phyloP scores from a whole-genome alignment of 1,139 yeast genomes.

The Groenewaldozyma sp. region DNA sequence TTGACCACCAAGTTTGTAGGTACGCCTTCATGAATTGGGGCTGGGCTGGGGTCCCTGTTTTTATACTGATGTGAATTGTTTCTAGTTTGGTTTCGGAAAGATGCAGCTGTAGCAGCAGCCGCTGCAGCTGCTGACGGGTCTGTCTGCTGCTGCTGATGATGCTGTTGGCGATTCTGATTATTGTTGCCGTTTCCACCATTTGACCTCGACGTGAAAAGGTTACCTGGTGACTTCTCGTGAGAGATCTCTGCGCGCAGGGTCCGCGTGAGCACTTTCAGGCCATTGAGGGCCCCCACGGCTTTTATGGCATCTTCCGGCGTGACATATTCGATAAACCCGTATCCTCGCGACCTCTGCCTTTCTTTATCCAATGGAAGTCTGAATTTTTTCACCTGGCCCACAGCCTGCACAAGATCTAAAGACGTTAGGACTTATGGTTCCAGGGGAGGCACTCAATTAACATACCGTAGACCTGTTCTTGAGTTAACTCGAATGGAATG shows the following conservation, averaged over 20 bases:
- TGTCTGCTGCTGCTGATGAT: too few relatives aligned
- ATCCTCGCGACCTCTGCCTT: slow-evolving; percentile 85
- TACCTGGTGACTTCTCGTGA: slow-evolving; percentile 23
- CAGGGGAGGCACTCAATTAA: background rate
- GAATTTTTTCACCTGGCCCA: slow-evolving; percentile 74
- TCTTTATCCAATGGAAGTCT: slow-evolving; percentile 75
- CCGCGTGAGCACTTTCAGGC: slow-evolving; percentile 63
- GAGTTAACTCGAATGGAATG: slow-evolving; percentile 68
- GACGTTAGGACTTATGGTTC: background rate
- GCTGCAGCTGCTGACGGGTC: too few relatives aligned
- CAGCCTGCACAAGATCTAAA: slow-evolving; percentile 42
- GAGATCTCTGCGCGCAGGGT: slow-evolving; percentile 57
- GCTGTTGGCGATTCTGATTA: slow-evolving; percentile 3
- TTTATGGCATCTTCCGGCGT: slow-evolving; percentile 71
- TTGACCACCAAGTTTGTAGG: slow-evolving; percentile 45
- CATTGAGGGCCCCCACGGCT: slow-evolving; percentile 80
- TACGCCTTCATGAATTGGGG: slow-evolving; percentile 27
- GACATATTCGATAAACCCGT: slow-evolving; percentile 73
- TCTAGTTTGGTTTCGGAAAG: slow-evolving; percentile 7
- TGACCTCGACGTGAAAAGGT: slow-evolving; percentile 1
- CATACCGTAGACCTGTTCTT: slow-evolving; percentile 74
- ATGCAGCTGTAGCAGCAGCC: background rate
- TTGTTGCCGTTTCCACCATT: slow-evolving; percentile 4
- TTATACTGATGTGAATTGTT: background rate
- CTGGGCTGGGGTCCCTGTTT: background rate